Conservation (phyloP, 331 rosid genomes). For the Dryas integrifolia region DNA sequence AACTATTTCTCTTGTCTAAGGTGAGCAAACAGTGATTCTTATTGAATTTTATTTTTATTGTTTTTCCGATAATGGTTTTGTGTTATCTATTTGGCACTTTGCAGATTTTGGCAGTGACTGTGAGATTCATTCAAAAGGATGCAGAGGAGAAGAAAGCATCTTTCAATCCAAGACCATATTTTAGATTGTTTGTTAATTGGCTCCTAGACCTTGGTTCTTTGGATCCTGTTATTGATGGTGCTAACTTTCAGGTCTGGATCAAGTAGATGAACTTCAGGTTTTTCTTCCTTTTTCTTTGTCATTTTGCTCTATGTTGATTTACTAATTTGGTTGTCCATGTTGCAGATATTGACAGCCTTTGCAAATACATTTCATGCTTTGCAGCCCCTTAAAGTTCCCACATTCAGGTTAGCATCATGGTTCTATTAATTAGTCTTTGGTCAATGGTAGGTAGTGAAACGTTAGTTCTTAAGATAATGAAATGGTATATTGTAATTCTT, state of each 20-base stretch:
- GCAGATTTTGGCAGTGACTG: conserved; percentile 76
- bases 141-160: conserved; percentile 86
- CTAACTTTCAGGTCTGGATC: conserved; percentile 78
- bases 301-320: background rate
- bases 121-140: conserved; percentile 66
- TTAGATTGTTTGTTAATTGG: conserved; percentile 90
- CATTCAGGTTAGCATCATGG: conserved; percentile 63
- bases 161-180: conserved; percentile 88
- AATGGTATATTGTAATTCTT: background rate
- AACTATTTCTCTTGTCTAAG: conserved; percentile 64
- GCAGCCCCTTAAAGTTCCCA: conserved; percentile 90
- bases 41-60: background rate
- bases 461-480: background rate
- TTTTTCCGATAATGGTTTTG: conserved; percentile 13
- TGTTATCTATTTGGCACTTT: conserved; percentile 17
- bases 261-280: conserved; percentile 5
- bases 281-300: background rate
- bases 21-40: conserved; percentile 35
- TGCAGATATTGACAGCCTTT: conserved; percentile 76
- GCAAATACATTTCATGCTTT: conserved; percentile 87
- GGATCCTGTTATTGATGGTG: conserved; percentile 83
- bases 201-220: conserved; percentile 83
- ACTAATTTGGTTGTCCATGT: conserved; percentile 20
- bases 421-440: conserved; percentile 7
- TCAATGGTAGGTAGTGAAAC: conserved; percentile 18